Evolutionary conservation across 176 grass and related monocot genomes (phyloP), one percentile per base, ranked within the genome.

Genomic region (Aegilops longissima): DNA sequence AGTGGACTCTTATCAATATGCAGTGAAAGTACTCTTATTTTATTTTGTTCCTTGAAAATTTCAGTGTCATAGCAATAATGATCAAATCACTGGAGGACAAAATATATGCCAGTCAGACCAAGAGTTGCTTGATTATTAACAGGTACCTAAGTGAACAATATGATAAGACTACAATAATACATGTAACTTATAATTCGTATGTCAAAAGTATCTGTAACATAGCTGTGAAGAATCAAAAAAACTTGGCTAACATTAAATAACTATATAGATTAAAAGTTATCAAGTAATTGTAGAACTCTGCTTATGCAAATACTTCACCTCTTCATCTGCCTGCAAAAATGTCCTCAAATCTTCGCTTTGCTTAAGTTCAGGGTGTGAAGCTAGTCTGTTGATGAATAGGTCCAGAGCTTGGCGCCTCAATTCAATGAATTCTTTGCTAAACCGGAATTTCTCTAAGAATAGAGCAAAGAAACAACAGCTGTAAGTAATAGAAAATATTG

Each of bases 401-500:
- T 99, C 94, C 38, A 99, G 45, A 61, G 90, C 97, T 86, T 96
- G 97, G 81, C 97, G 87, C 30, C 97, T 87, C 83, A 94, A 90
- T 88, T 99, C 97, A 91, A 99, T 99, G 83, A 99, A 99, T 68
- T 99, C 97, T 71, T 92, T 87, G 69, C 97, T 99, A 86, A 99
- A 99, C 63, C 92, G 86, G 76, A 99, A 99, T 77, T 99, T 99
- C 81, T 99, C 97, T 99, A 73, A 79, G 31, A 12, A 47, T 78
- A 73, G 76, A 42, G 5, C 38, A 88, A 82, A 67, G 86, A 58
- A 85, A 78, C 13, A 47, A 58, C 54, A 83, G 2, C 21, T 21
- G 34, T 79, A 72, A 58, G 24, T 12, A 87, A 77, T 29, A 49
- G 0, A 39, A 88, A 64, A 33, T 45, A 82, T 38, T 8, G 8